These are phyloP conservation scores for Sporobolus alterniflorus DNA, from an alignment of 202 grass and related monocot species.

Conservation along the genomic window DNA sequence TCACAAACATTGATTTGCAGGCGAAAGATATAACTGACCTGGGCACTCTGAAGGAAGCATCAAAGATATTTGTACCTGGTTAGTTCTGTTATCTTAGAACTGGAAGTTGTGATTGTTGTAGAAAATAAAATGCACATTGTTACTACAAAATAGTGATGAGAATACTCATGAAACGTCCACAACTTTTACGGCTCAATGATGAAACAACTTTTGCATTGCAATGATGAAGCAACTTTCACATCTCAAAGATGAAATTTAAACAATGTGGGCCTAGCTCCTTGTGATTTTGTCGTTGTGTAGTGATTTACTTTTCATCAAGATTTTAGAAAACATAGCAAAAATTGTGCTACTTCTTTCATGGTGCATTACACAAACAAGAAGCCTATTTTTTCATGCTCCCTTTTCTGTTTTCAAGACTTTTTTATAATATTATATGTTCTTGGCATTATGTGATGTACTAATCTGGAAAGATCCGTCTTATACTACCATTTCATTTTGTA, in stretches of 20 bases:
- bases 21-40: conserved; percentile 91
- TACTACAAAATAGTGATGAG: background rate
- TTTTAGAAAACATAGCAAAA: conserved; percentile 10
- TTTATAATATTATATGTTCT: conserved; percentile 5
- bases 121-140: background rate
- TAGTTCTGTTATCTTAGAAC: conserved; percentile 35
- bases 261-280: background rate
- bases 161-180: background rate
- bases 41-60: conserved; percentile 85
- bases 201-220: conserved; percentile 9
- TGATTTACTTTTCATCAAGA: conserved; percentile 6
- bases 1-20: conserved; percentile 53
- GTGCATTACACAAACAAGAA: conserved; percentile 20
- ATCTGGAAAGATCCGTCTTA: conserved; percentile 10
- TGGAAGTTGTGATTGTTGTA: conserved; percentile 4
- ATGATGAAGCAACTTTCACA: conserved; percentile 12
- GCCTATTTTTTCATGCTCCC: conserved; percentile 1
- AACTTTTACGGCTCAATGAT: conserved; percentile 12
- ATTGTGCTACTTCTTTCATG: background rate
- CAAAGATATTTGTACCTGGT: conserved; percentile 98
- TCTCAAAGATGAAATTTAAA: background rate
- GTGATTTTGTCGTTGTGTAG: background rate
- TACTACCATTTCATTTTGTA: conserved; percentile 41
- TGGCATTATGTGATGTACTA: background rate
- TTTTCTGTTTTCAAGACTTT: conserved; percentile 10